Conservation (phyloP, 2,329 filamentous ascomycete species). For the Didymellaceae sp. region DNA sequence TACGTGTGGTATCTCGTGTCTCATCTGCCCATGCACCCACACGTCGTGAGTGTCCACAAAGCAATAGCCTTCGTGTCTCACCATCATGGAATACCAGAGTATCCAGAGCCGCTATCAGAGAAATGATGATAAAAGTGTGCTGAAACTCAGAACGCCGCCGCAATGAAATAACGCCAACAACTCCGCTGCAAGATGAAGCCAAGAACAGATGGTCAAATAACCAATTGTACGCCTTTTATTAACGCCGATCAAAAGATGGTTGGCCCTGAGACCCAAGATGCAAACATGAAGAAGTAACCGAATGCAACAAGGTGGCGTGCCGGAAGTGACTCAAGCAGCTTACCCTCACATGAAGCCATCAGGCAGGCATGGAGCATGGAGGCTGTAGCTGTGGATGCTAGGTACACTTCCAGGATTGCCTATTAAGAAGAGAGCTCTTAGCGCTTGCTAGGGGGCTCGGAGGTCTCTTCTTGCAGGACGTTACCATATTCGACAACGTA, state of each 20-base stretch:
- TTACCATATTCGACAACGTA: slow-evolving; percentile 51
- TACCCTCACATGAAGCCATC: slow-evolving; percentile 1
- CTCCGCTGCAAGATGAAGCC: slow-evolving; percentile 38
- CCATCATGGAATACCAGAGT: slow-evolving; percentile 40
- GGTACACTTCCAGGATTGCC: slow-evolving; percentile 24
- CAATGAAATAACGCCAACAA: slow-evolving; percentile 34
- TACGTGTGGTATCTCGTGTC: slow-evolving; percentile 19
- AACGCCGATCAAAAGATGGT: slow-evolving; percentile 43
- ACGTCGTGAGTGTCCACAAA: slow-evolving; percentile 28
- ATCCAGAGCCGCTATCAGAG: slow-evolving; percentile 47
- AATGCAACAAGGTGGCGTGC: slow-evolving; percentile 18
- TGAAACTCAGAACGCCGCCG: slow-evolving; percentile 34
- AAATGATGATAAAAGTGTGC: slow-evolving; percentile 46
- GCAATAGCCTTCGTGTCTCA: slow-evolving; percentile 39
- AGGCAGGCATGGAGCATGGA: slow-evolving; percentile 4
- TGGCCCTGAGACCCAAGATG: slow-evolving; percentile 39
- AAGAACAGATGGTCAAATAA: slow-evolving; percentile 31
- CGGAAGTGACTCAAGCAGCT: slow-evolving; percentile 6
- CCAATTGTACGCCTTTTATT: slow-evolving; percentile 43
- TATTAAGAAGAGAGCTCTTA: slow-evolving; percentile 28
- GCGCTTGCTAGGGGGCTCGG: slow-evolving; percentile 33
- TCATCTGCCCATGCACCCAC: slow-evolving; percentile 14
- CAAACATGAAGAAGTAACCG: slow-evolving; percentile 39
- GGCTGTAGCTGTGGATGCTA: slow-evolving; percentile 18
- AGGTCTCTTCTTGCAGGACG: slow-evolving; percentile 33